Percentiles rank a stretch among this genome's conserved stretches.
These are phyloP conservation scores for Bipolaris zeicola DNA, from an alignment of 2,329 filamentous ascomycete genomes.

Conservation along the genomic window DNA sequence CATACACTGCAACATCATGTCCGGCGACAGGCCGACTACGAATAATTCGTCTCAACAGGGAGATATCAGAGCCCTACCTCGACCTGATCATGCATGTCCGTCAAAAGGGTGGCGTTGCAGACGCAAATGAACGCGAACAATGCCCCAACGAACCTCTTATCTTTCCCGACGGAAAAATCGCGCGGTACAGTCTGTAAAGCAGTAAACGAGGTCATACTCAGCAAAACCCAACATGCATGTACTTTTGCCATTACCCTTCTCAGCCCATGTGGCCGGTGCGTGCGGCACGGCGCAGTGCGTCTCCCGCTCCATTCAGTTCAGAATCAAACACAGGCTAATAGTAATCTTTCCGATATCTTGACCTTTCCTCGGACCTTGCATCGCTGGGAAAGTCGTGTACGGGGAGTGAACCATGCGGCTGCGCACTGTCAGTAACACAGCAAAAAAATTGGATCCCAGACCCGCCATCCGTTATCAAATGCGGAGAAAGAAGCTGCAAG, in stretches of 20 bases:
- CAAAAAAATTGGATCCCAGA: neutral
- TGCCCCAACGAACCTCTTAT: too few relatives aligned
- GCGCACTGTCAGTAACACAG: neutral
- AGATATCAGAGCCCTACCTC: neutral
- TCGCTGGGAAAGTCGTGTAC: neutral
- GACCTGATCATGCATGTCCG: neutral
- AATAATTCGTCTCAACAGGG: neutral
- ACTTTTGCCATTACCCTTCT: neutral
- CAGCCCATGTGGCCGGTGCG: neutral
- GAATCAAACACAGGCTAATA: neutral
- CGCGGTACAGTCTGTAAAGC: neutral
- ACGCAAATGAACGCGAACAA: neutral
- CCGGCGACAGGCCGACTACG: neutral
- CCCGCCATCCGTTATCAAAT: conserved; percentile 1
- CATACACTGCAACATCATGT: neutral
- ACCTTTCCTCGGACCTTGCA: neutral
- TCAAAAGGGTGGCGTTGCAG: neutral
- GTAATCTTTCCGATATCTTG: neutral
- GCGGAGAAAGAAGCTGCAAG: conserved; percentile 5
- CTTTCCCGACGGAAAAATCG: conserved; percentile 4
- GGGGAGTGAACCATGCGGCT: neutral
- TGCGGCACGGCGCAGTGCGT: neutral
- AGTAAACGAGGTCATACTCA: neutral
- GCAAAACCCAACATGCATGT: neutral
- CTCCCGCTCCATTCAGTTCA: neutral